Base-by-base conservation (phyloP, 371 early-diverging fungal species). In the Mucor racemosus region DNA sequence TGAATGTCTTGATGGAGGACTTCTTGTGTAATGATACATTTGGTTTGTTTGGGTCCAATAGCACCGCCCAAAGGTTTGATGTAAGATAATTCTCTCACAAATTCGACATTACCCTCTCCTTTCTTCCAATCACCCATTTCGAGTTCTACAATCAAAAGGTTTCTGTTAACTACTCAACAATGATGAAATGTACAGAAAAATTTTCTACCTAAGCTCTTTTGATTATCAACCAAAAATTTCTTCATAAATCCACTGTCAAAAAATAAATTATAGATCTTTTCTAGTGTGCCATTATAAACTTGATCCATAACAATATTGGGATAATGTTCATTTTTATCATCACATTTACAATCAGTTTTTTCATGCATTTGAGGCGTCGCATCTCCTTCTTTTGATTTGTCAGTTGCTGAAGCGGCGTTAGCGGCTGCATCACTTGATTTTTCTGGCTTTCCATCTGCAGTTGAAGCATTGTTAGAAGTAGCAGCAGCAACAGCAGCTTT, bases 41-140 rank as follows among this genome's bases (percentile, higher is more conserved):
- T 82, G 0, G 94, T 90, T 21, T 85, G 80, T 64, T 90, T 92
- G 19, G 94, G 94, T 4, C 94, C 82, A 65, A 81, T 78, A 7
- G 79, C 31, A 17, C 73, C 72, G 44, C 65, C 64, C 19, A 82
- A 54, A 14, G 75, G 65, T 63, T 82, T 82, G 31, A 82, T 75
- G 39, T 79, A 80, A 1, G 78, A 68, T 9, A 64, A 69, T 40
- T 74, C 71, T 61, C 78, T 69, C 5, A 39, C 26, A 13, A 34
- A 58, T 21, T 68, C 62, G 1, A 41, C 68, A 0, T 41, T 36
- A 19, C 67, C 71, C 21, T 68, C 69, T 0, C 64, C 67, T 48
- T 75, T 75, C n/a, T 62, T 54, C 81, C 81, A 80, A 17, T 63
- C 58, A 11, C 81, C 78, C 11, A 80, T 71, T 33, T 56, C 50